Conservation (phyloP, 2,329 filamentous ascomycete species). For the Trichothecium sympodiale region DNA sequence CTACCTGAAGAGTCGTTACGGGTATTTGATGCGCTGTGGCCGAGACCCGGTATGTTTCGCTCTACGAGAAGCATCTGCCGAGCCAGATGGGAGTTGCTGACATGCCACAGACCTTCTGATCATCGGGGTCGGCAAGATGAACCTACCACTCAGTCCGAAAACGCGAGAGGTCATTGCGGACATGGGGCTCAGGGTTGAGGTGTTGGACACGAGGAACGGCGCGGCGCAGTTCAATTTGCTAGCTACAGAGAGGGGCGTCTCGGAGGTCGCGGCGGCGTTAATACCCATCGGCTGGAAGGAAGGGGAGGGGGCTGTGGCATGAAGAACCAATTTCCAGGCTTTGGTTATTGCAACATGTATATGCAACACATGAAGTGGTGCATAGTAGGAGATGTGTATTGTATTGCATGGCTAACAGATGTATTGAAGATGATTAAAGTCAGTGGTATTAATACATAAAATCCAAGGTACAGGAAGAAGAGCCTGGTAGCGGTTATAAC, state of each 20-base stretch:
- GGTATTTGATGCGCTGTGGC: constrained; percentile 68
- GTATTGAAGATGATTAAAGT: too few relatives aligned
- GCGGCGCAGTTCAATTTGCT: constrained; percentile 90
- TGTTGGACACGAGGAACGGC: constrained; percentile 87
- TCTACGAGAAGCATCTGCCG: too few relatives aligned
- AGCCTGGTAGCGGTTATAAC: too few relatives aligned
- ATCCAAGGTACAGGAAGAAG: too few relatives aligned
- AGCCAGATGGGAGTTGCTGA: background rate
- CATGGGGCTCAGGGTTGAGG: constrained; percentile 75
- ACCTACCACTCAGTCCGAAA: constrained; percentile 64
- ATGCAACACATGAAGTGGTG: too few relatives aligned
- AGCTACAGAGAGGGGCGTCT: constrained; percentile 83
- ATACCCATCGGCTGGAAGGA: constrained; percentile 79
- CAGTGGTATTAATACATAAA: too few relatives aligned
- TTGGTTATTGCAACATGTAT: too few relatives aligned
- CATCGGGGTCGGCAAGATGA: constrained; percentile 69
- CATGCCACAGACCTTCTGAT: constrained; percentile 67
- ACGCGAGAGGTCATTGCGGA: constrained; percentile 62
- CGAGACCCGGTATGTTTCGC: constrained; percentile 63
- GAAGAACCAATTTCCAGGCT: too few relatives aligned
- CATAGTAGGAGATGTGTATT: too few relatives aligned
- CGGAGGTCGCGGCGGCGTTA: constrained; percentile 76
- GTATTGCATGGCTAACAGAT: too few relatives aligned
- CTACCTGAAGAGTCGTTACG: constrained; percentile 61
- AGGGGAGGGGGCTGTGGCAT: constrained; percentile 29